Percentiles rank a stretch among this genome's conserved stretches.
phyloP scores from a whole-genome alignment of 2,329 filamentous ascomycete species.

The Lachnellula cervina region DNA sequence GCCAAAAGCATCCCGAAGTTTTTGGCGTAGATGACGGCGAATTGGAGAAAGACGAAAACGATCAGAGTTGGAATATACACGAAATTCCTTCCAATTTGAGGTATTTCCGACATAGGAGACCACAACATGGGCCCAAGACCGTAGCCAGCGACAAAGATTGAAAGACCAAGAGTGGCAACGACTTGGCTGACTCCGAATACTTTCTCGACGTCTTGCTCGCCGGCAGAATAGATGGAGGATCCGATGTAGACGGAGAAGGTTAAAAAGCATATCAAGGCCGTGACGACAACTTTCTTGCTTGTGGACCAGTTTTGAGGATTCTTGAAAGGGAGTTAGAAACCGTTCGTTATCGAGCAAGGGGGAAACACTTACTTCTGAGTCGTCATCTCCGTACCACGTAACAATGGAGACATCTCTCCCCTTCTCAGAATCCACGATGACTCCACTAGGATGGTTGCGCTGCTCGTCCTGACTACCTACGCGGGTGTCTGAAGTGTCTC shows the following conservation, averaged over 20 bases:
- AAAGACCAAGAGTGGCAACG: conserved; percentile 51
- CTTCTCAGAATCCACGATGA: conserved; percentile 46
- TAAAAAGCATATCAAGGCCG: conserved; percentile 46
- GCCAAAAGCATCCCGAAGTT: conserved; percentile 51
- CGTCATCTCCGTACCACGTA: conserved; percentile 45
- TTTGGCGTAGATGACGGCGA: conserved; percentile 41
- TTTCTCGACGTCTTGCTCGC: conserved; percentile 43
- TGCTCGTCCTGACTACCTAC: conserved; percentile 9
- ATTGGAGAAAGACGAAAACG: conserved; percentile 55
- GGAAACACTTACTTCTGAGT: conserved; percentile 36
- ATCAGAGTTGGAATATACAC: conserved; percentile 64
- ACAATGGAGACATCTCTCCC: conserved; percentile 46
- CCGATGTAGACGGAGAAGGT: conserved; percentile 54
- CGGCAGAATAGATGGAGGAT: conserved; percentile 44
- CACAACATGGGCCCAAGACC: conserved; percentile 61
- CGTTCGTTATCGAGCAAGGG: conserved; percentile 31
- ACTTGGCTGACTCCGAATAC: conserved; percentile 49
- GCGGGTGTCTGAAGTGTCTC: conserved; percentile 14
- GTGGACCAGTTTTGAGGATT: conserved; percentile 52
- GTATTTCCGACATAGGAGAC: conserved; percentile 62
- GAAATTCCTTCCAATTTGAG: conserved; percentile 59
- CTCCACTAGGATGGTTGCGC: conserved; percentile 37
- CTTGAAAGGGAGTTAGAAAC: conserved; percentile 45
- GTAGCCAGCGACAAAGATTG: conserved; percentile 58
- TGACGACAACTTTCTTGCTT: conserved; percentile 40